phyloP scores from a whole-genome alignment of 2,329 filamentous ascomycete species.

The Exophiala spinifera region DNA sequence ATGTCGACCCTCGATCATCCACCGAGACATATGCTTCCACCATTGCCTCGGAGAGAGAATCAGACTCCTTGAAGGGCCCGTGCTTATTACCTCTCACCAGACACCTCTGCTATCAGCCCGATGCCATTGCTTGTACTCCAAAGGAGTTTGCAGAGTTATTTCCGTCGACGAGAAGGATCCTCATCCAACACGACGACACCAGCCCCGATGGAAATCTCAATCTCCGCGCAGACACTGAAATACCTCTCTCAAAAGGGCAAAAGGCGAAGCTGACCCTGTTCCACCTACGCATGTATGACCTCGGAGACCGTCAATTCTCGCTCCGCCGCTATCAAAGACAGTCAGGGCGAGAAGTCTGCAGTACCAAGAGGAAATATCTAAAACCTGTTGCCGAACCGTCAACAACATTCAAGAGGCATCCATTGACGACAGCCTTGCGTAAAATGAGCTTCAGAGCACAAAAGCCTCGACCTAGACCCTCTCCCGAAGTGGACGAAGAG shows the following conservation, averaged over 20 bases:
- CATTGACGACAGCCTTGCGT: conserved; percentile 58
- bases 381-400: conserved; percentile 36
- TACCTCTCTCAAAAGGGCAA: conserved; percentile 54
- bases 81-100: conserved; percentile 17
- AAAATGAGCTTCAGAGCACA: conserved; percentile 54
- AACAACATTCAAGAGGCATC: conserved; percentile 44
- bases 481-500: conserved; percentile 50
- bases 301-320: conserved; percentile 82
- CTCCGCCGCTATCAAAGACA: conserved; percentile 87
- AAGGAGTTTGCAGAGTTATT: conserved; percentile 81
- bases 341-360: conserved; percentile 89
- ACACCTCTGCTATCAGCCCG: conserved; percentile 51
- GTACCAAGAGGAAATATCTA: conserved; percentile 68
- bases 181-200: conserved; percentile 85
- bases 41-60: conserved; percentile 60
- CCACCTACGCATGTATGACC: conserved; percentile 90
- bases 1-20: conserved; percentile 52
- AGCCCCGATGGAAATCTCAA: conserved; percentile 96
- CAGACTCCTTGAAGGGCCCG: conserved; percentile 25
- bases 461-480: conserved; percentile 58
- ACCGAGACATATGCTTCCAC: conserved; percentile 79
- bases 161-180: conserved; percentile 75
- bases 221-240: conserved; percentile 77
- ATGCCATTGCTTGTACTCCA: conserved; percentile 73
- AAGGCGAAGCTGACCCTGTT: conserved; percentile 74